Evolutionary conservation across 2,329 filamentous ascomycete genomes (phyloP).

Genomic region (Fusarium sp.): DNA sequence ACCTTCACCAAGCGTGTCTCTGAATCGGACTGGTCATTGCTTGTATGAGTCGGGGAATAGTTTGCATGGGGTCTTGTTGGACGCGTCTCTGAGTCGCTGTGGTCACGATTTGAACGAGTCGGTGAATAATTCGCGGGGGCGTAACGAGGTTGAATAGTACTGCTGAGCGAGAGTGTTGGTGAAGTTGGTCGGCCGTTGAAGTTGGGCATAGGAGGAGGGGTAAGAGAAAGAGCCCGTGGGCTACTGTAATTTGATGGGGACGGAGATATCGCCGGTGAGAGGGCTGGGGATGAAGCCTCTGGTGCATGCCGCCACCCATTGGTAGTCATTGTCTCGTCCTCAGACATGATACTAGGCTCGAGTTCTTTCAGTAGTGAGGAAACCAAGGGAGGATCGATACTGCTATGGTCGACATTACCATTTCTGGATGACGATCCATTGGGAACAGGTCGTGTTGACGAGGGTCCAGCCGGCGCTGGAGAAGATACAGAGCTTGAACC

Average conservation of each 20-base stretch:
- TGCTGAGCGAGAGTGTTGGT: conserved; percentile 71
- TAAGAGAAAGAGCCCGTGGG: conserved; percentile 71
- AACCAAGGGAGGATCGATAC: conserved; percentile 77
- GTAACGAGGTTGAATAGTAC: conserved; percentile 76
- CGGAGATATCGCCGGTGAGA: conserved; percentile 73
- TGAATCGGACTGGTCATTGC: conserved; percentile 31
- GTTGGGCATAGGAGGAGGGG: conserved; percentile 71
- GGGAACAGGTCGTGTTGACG: conserved; percentile 30
- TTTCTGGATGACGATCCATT: conserved; percentile 38
- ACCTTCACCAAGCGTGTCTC: conserved; percentile 30
- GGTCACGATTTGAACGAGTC: conserved; percentile 24
- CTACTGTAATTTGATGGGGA: conserved; percentile 70
- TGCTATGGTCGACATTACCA: conserved; percentile 30
- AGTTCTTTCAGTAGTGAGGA: conserved; percentile 90
- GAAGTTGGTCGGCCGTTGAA: conserved; percentile 66
- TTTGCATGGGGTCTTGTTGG: conserved; percentile 58
- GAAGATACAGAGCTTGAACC: conserved; percentile 53
- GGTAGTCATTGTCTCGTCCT: conserved; percentile 58
- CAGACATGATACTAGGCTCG: conserved; percentile 68
- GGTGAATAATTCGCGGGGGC: conserved; percentile 79
- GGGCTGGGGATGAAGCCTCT: conserved; percentile 65
- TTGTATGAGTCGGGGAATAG: conserved; percentile 64
- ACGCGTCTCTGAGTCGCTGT: conserved; percentile 52
- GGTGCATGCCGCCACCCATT: conserved; percentile 43
- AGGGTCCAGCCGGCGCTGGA: conserved; percentile 44